Base-by-base conservation (phyloP, 768 basidiomycete genomes). In the Wakefieldia striispora region DNA sequence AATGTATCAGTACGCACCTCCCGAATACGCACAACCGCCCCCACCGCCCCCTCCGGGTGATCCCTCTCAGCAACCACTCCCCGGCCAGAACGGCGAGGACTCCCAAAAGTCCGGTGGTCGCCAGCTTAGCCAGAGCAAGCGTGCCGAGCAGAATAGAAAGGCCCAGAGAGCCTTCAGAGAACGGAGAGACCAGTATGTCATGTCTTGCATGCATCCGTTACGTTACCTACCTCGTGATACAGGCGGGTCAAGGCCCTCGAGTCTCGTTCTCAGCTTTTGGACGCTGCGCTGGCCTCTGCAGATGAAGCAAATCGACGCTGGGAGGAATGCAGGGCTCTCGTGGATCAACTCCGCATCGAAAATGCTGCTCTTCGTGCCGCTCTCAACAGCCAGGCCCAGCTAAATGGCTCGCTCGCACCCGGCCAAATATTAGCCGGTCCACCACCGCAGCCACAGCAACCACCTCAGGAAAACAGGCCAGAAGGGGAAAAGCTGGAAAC, bases 91-190 rank as follows among this genome's bases (percentile, higher is more conserved):
- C 24, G 1, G 14, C 16, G 58, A 53, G 51, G 45, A 48, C 0
- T 3, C 16, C 13, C 0, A 17, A 40, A 64, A 64, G 52, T 14
- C 39, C 3, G 67, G 70, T 17, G 77, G 77, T 21, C 75, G 90
- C 40, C 70, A 81, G 11, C 74, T 93, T 43, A 89, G 86, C 67
- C 82, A 78, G 62, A 88, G 84, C 64, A 94, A 93, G 64, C 81
- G 93, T 10, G 93, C 93, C 37, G 93, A 95, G 61, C 93, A 97
- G 73, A 97, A 97, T 67, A 79, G 93, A 58, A 94, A 93, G 68
- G 93, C 93, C 0, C 93, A 97, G 70, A 79, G 92, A 36, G 92
- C 91, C 2, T 97, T 95, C 68, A 74, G 93, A 52, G 89, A 94
- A 65, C 82, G 93, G 26, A 75, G 93, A 60, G 93, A 97, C 71